These are phyloP conservation scores for Aspergillus amoenus DNA, from an alignment of 2,329 filamentous ascomycete species.

Conservation along the genomic window DNA sequence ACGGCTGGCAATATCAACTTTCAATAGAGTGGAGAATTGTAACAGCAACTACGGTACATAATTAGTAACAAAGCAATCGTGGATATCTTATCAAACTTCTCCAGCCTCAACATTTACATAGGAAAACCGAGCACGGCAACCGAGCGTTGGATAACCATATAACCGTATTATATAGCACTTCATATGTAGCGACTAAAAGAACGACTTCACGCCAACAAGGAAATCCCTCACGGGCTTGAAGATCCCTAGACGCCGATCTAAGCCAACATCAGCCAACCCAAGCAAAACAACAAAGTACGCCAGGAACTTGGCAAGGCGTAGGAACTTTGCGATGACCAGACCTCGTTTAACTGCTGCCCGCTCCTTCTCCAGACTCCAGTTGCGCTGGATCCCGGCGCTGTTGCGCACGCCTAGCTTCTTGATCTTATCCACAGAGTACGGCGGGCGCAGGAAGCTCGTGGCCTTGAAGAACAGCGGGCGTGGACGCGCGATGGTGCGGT, in stretches of 20 bases:
- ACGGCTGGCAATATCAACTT: too few species aligned
- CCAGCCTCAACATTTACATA: too few species aligned
- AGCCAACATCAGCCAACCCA: background rate
- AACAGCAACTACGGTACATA: too few species aligned
- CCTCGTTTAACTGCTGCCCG: background rate
- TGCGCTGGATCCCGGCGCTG: slow-evolving; percentile 6
- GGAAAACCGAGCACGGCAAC: too few species aligned
- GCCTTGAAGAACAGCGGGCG: slow-evolving; percentile 1
- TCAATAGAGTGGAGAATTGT: too few species aligned
- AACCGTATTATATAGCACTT: too few species aligned
- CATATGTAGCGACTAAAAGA: background rate
- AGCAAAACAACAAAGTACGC: background rate
- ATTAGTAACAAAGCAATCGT: too few species aligned
- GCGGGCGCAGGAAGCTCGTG: slow-evolving; percentile 5
- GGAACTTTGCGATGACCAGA: background rate
- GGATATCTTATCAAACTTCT: too few species aligned
- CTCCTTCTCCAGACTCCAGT: slow-evolving; percentile 14
- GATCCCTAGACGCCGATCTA: background rate
- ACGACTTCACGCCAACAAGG: background rate
- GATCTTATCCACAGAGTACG: slow-evolving; percentile 7
- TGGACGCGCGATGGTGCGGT: slow-evolving; percentile 23
- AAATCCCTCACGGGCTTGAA: background rate
- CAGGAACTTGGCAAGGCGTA: background rate
- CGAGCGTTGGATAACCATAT: too few species aligned
- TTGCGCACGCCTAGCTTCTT: slow-evolving; percentile 10